These are phyloP conservation scores for Gaeumannomyces tritici DNA, from an alignment of 2,329 filamentous ascomycete genomes.

Conservation along the genomic window DNA sequence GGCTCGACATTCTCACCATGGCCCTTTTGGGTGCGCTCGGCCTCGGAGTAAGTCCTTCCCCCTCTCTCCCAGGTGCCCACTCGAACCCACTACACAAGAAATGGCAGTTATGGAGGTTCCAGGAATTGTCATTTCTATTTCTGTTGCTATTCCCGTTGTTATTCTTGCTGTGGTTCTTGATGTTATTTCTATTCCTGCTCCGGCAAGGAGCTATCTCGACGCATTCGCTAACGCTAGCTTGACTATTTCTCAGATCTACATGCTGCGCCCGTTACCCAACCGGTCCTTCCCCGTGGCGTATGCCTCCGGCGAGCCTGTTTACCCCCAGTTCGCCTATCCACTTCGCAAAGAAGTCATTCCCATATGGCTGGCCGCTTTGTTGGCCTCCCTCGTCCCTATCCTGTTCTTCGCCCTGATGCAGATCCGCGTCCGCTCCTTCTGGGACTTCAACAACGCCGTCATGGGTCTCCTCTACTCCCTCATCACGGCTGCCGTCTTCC, in stretches of 20 bases:
- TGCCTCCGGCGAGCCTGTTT: constrained; percentile 56
- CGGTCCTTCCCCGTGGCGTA: constrained; percentile 63
- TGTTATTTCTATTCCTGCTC: too few relatives aligned
- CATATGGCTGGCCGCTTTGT: constrained; percentile 59
- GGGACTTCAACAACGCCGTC: constrained; percentile 62
- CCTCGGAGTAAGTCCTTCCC: constrained; percentile 44
- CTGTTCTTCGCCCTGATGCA: constrained; percentile 55
- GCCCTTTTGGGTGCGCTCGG: constrained; percentile 53
- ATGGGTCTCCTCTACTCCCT: constrained; percentile 62
- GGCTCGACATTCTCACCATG: constrained; percentile 62
- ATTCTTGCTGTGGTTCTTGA: too few relatives aligned
- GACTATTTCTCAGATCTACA: constrained; percentile 40
- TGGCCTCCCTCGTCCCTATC: constrained; percentile 56
- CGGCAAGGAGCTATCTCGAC: too few relatives aligned
- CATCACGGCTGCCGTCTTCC: constrained; percentile 64
- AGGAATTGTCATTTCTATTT: too few relatives aligned
- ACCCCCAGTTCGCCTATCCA: constrained; percentile 62
- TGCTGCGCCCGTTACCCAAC: constrained; percentile 53
- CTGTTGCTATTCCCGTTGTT: too few relatives aligned
- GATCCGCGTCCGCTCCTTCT: constrained; percentile 58
- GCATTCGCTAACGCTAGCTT: background rate
- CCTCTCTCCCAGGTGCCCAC: too few relatives aligned
- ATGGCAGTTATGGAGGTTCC: too few relatives aligned
- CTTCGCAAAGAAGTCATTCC: constrained; percentile 61
- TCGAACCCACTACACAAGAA: too few relatives aligned